Base-by-base conservation (phyloP, 441 rosid species). In the Iberis amara region DNA sequence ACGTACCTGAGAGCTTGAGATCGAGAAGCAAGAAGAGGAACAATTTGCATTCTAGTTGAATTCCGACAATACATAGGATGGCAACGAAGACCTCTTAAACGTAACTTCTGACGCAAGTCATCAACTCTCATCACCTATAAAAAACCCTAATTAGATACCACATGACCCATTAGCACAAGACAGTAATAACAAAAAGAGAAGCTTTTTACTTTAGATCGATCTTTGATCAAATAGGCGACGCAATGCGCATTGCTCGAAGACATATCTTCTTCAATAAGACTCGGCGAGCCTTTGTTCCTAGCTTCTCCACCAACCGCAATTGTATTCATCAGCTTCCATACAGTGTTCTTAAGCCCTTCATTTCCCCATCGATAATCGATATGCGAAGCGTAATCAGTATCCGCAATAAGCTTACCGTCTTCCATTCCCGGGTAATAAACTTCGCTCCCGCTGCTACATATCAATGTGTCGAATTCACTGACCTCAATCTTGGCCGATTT, bases 31-130 rank as follows among this genome's bases (percentile, higher is more conserved):
- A 85, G 83, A 10, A 88, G 94, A 65, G 96, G 98, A 57, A 91
- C 61, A 11, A 82, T 73, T 47, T 88, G 96, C 77, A 88, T 38
- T 65, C 86, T 78, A 3, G 87, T 83, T 4, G 84, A 79, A 69
- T 72, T 83, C 68, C 96, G 68, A 76, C 98, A 87, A 24, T 91
- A 91, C 95, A 91, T 88, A 0, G 87, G 94, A 73, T 91, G 98
- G 67, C 98, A 87, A 35, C 98, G 94, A 13, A 91, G 94, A 18
- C 96, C 98, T 31, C 98, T 66, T 76, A 91, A 73, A 68, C 98
- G 74, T 41, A 91, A 86, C 73, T 79, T 91, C 78, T 85, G 96
- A 61, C 95, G 80, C 81, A 91, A 75, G 61, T 91, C 95, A 62
- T 91, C 89, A 28, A 88, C 73, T 62, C 46, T 81, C 74, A 65